These are phyloP conservation scores for Umbelopsis sp. DNA, from an alignment of 192 early-diverging fungal genomes.

Conservation along the genomic window DNA sequence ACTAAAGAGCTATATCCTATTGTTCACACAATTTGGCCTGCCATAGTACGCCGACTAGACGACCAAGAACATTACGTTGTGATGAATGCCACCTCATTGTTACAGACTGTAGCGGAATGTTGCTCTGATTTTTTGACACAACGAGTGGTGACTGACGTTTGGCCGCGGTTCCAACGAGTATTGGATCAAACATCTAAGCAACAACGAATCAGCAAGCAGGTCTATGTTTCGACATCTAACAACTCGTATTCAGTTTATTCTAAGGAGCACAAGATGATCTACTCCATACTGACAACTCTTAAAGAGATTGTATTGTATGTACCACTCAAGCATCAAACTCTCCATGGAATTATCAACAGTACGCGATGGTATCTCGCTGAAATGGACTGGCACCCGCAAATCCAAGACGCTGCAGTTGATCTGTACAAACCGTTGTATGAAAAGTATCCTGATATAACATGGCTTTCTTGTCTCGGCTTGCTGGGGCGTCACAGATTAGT, in stretches of 20 bases:
- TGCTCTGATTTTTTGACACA: constrained; percentile 46
- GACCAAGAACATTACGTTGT: constrained; percentile 40
- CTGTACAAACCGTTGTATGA: constrained; percentile 8
- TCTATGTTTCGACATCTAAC: constrained; percentile 1
- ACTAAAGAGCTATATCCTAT: constrained; percentile 47
- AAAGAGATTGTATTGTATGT: constrained; percentile 23
- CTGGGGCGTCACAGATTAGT: not conserved
- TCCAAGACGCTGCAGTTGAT: constrained; percentile 20
- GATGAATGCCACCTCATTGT: constrained; percentile 32
- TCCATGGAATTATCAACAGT: constrained; percentile 17
- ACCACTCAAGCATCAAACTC: constrained; percentile 1
- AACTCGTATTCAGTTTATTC: constrained; percentile 32
- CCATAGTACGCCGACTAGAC: constrained; percentile 39
- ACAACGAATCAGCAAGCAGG: not conserved
- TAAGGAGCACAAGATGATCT: constrained; percentile 23
- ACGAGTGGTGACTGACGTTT: constrained; percentile 45
- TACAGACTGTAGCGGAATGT: constrained; percentile 40
- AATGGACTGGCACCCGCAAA: constrained; percentile 7
- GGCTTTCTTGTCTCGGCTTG: constrained; percentile 16
- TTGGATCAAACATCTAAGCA: constrained; percentile 18
- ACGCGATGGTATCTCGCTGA: constrained; percentile 20
- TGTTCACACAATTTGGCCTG: constrained; percentile 52
- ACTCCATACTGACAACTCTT: constrained; percentile 27
- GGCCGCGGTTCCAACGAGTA: constrained; percentile 42
- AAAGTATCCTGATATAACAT: constrained; percentile 25